phyloP scores from a whole-genome alignment of 805 yeast species.

The Yarrowia yakushimensis region DNA sequence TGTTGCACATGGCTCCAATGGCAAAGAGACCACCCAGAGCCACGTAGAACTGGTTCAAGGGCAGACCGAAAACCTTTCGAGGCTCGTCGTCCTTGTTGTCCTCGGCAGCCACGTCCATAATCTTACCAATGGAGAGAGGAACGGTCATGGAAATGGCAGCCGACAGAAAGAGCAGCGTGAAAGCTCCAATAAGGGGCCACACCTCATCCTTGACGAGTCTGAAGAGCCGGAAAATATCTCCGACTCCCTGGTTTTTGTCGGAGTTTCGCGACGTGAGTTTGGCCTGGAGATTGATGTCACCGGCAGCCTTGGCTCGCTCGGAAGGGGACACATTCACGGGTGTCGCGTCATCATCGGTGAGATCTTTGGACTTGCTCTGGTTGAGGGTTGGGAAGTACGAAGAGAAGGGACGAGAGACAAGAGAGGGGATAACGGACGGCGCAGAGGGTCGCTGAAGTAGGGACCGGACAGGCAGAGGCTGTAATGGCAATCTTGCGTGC shows the following conservation, averaged over 20 bases:
- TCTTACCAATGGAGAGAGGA: constrained; percentile 81
- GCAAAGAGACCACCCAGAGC: constrained; percentile 61
- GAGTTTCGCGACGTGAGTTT: constrained; percentile 31
- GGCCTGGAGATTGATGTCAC: constrained; percentile 38
- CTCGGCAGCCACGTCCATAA: constrained; percentile 63
- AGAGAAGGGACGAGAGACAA: background rate
- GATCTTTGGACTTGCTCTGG: constrained; percentile 1
- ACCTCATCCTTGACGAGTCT: constrained; percentile 57
- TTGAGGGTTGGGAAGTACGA: background rate
- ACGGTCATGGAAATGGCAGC: constrained; percentile 77
- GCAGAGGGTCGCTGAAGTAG: background rate
- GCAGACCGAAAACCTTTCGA: constrained; percentile 53
- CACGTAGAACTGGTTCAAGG: constrained; percentile 59
- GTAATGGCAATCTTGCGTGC: constrained; percentile 1
- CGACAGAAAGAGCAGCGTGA: constrained; percentile 67
- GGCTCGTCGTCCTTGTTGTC: constrained; percentile 33
- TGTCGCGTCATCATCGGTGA: constrained; percentile 18
- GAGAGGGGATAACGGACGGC: background rate
- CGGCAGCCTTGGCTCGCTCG: constrained; percentile 35
- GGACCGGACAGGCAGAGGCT: background rate
- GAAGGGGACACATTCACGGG: constrained; percentile 30
- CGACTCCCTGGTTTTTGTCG: constrained; percentile 28
- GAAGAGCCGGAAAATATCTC: constrained; percentile 49
- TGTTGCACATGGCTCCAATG: constrained; percentile 74
- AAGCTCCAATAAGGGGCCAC: constrained; percentile 43